Evolutionary conservation across 371 early-diverging fungal species (phyloP), one percentile per base, ranked within the genome.

Genomic region (Syncephalastrum monosporum): DNA sequence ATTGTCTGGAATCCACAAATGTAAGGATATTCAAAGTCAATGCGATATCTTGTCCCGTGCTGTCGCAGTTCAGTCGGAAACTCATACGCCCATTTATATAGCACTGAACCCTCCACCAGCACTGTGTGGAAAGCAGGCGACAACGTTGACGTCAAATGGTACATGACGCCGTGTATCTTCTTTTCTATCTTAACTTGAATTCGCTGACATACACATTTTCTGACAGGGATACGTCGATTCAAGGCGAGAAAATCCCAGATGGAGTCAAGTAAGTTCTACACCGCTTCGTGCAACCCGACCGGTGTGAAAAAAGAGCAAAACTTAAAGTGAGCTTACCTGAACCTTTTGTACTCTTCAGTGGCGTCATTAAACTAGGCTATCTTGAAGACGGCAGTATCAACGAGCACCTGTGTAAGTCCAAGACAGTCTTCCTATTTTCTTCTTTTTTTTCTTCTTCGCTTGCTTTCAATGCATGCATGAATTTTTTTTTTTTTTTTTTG

Each of bases 341-440:
- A 49, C 12, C 14, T 55, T 53, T 53, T 15, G 17, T 14, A 47
- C 33, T 15, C 42, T 45, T 5, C 42, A 69, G 55, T 41, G 77
- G 74, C 21, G 50, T 55, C 0, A 65, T 77, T 41, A 69, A 63
- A 49, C 63, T 77, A 49, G 77, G 77, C 45, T 77, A 77, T 43
- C 42, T 71, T 7, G 67, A 71, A 50, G 50, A 48, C 13, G 69
- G 67, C 17, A 47, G 29, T 5, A 54, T 60, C 45, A 69, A 71
- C 27, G 74, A 74, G 46, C 74, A 77, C 46, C 59, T 77, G 19
- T 41, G 68, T 67, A 60, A 67, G 63, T 55, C 44, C 4, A 21
- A 33, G 38, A 2, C 38, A 12, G 8, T 33, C 10, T 2, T 10
- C 12, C 8, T 33, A 33, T 33, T 33, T 0, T 10, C 12, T 33